phyloP scores from a whole-genome alignment of 768 basidiomycete species.

The Naematelia aurantialba region DNA sequence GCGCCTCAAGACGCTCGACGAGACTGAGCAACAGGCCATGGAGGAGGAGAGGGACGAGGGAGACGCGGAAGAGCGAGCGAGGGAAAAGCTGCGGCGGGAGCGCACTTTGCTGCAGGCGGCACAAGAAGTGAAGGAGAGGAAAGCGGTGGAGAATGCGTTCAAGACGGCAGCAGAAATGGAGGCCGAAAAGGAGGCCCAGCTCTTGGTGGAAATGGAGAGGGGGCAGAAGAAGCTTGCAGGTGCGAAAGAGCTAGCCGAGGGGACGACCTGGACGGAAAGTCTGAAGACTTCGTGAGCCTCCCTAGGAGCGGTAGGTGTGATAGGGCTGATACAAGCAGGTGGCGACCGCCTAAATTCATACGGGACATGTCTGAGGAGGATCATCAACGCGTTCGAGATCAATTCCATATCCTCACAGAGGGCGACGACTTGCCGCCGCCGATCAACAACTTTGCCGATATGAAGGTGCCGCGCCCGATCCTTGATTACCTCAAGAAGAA shows the following conservation, averaged over 20 bases:
- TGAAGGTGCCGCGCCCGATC: constrained; percentile 92
- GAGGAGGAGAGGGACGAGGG: constrained; percentile 66
- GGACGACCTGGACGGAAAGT: constrained; percentile 83
- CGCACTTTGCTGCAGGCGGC: constrained; percentile 86
- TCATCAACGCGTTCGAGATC: constrained; percentile 72
- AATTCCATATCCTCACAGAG: constrained; percentile 90
- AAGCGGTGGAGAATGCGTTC: constrained; percentile 79
- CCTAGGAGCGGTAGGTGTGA: constrained; percentile 3
- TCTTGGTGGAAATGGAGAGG: constrained; percentile 79
- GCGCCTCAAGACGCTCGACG: constrained; percentile 57
- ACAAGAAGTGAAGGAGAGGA: constrained; percentile 84
- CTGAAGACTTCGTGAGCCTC: constrained; percentile 71
- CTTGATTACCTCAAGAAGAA: constrained; percentile 78
- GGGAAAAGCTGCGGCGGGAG: constrained; percentile 75
- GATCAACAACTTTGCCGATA: constrained; percentile 85
- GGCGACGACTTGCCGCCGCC: constrained; percentile 91
- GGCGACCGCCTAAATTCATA: constrained; percentile 82
- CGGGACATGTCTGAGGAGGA: constrained; percentile 67
- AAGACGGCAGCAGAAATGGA: constrained; percentile 83
- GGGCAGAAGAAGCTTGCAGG: constrained; percentile 86
- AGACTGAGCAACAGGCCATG: constrained; percentile 49
- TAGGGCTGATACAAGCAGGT: constrained; percentile 55
- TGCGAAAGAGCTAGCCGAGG: constrained; percentile 86
- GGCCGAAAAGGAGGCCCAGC: constrained; percentile 83
- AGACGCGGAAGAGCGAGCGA: constrained; percentile 69